Conservation (phyloP, 371 early-diverging fungal genomes). For the Mortierella sp. region DNA sequence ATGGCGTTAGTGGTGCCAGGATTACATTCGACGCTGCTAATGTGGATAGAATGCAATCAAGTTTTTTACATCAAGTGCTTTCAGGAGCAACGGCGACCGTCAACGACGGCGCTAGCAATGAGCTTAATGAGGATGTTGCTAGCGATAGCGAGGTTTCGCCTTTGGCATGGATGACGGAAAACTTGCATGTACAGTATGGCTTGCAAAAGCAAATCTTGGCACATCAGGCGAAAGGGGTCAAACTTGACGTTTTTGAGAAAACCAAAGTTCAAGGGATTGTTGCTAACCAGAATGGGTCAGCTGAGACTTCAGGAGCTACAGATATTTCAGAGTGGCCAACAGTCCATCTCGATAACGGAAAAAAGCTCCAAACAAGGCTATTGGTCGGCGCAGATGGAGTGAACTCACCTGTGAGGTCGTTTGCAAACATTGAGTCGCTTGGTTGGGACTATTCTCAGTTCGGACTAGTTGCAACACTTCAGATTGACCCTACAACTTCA, state of each 20-base stretch:
- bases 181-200: constrained; percentile 66
- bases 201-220: constrained; percentile 64
- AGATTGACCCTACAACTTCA: constrained; percentile 67
- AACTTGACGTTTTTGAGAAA: constrained; percentile 66
- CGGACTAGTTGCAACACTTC: constrained; percentile 93
- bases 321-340: constrained; percentile 75
- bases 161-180: constrained; percentile 63
- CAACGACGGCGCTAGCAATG: constrained; percentile 64
- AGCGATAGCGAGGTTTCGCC: constrained; percentile 54
- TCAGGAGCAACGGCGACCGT: constrained; percentile 49
- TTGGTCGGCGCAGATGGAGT: constrained; percentile 94
- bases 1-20: constrained; percentile 75
- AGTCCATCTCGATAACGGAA: constrained; percentile 69
- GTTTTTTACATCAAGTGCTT: constrained; percentile 47
- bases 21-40: constrained; percentile 71
- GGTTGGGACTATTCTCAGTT: constrained; percentile 92
- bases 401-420: constrained; percentile 87
- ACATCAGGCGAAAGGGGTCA: constrained; percentile 60
- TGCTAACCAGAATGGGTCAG: constrained; percentile 16
- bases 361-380: constrained; percentile 65
- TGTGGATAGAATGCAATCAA: constrained; percentile 30
- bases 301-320: constrained; percentile 9
- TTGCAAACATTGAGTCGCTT: constrained; percentile 84
- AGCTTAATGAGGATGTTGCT: constrained; percentile 61
- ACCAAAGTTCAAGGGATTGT: constrained; percentile 67